Base-by-base conservation (phyloP, 306 rosid species). In the Astragalus membranaceus region DNA sequence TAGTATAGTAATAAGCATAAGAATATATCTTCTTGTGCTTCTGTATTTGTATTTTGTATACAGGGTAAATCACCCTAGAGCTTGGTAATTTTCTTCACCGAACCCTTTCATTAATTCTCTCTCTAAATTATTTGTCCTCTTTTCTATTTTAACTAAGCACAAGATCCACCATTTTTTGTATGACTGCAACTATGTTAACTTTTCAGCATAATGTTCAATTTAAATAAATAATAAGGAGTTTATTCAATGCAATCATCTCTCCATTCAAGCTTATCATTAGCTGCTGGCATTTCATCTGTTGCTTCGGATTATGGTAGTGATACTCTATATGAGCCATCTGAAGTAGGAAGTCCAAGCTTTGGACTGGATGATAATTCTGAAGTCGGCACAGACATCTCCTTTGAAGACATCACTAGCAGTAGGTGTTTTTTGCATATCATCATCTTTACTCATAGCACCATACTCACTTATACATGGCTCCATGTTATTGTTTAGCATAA, bases 241-340 rank as follows among this genome's bases (percentile, higher is more conserved):
- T 78, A 67, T 82, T 84, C 97, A 16, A 65, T 70, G 53, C 91
- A 83, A 60, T 80, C 80, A 14, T 83, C 91, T 80, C 77, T 69
- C 35, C 82, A 83, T 30, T 82, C 88, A 37, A 76, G 79, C 82
- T 80, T 87, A 81, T 88, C 99, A 76, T 74, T 85, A 32, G 37
- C 77, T 78, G 83, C 88, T 47, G 97, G 96, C 60, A 85, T 86
- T 80, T 87, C 97, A 65, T 95, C 96, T 41, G 70, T 91, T 49
- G 78, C 95, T 39, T 86, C n/a, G n/a, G n/a, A n/a, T n/a, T n/a
- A n/a, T n/a, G n/a, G n/a, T n/a, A n/a, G n/a, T n/a, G n/a, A n/a
- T n/a, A n/a, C n/a, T n/a, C n/a, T n/a, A n/a, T n/a, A n/a, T n/a
- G n/a, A n/a, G n/a, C n/a, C n/a, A n/a, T n/a, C n/a, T n/a, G n/a